phyloP scores from a whole-genome alignment of 192 early-diverging fungal species.

The Allomyces arbusculus region DNA sequence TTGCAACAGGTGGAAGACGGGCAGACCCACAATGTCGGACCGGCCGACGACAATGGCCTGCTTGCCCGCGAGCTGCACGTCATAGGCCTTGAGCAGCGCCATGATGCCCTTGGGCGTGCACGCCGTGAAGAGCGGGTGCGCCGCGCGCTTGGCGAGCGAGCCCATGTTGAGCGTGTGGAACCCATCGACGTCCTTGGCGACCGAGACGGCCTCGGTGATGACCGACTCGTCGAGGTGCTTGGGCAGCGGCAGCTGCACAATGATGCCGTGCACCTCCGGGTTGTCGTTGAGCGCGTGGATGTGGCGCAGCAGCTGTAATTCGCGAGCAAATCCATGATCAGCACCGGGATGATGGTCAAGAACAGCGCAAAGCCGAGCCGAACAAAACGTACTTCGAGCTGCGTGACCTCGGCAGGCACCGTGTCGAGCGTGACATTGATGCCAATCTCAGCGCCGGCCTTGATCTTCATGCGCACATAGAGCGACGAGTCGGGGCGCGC shows the following conservation, averaged over 20 bases:
- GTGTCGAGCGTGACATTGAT: constrained; percentile 53
- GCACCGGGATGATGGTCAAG: not conserved
- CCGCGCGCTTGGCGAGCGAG: constrained; percentile 58
- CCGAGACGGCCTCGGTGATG: constrained; percentile 67
- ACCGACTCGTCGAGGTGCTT: constrained; percentile 57
- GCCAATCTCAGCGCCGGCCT: constrained; percentile 70
- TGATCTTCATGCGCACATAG: constrained; percentile 85
- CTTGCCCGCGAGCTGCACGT: constrained; percentile 56
- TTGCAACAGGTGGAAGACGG: constrained; percentile 64
- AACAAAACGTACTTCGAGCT: constrained; percentile 26
- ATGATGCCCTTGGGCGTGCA: constrained; percentile 95
- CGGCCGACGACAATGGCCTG: constrained; percentile 88
- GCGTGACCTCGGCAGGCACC: constrained; percentile 40
- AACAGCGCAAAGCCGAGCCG: not conserved
- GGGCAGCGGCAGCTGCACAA: constrained; percentile 90
- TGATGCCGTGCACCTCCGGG: constrained; percentile 66
- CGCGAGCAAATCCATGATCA: not conserved
- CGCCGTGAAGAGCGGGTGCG: constrained; percentile 65
- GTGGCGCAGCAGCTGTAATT: constrained; percentile 31
- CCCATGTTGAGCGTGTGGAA: constrained; percentile 93
- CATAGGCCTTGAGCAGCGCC: constrained; percentile 50
- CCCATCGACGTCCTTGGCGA: constrained; percentile 94
- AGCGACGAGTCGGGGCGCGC: constrained; percentile 77
- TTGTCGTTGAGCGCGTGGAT: constrained; percentile 63
- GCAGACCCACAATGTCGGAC: constrained; percentile 83